These are phyloP conservation scores for Tricladium varicosporioides DNA, from an alignment of 2,329 filamentous ascomycete genomes.

Conservation along the genomic window DNA sequence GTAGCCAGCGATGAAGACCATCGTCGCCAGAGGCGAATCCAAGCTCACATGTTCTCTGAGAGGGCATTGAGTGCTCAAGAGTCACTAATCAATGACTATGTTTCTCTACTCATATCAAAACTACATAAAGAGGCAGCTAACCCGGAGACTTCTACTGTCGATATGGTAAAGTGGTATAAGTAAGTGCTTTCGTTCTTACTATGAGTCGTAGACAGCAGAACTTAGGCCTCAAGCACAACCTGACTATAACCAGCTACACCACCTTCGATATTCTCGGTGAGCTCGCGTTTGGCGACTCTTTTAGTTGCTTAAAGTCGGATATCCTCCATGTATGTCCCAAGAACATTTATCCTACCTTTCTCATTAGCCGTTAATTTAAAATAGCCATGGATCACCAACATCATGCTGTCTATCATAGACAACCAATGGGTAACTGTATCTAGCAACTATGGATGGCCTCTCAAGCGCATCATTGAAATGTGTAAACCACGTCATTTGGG, in stretches of 20 bases:
- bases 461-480: background rate
- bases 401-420: background rate
- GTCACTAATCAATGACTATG: slow-evolving; percentile 18
- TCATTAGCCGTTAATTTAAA: background rate
- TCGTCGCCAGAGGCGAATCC: slow-evolving; percentile 28
- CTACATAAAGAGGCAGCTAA: slow-evolving; percentile 28
- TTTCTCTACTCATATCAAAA: slow-evolving; percentile 9
- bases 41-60: slow-evolving; percentile 34
- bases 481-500: background rate
- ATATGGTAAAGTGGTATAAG: slow-evolving; percentile 1
- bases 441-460: background rate
- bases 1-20: slow-evolving; percentile 22
- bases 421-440: too few relatives aligned
- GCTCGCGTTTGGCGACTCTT: slow-evolving; percentile 34
- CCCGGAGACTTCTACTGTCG: background rate
- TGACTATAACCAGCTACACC: slow-evolving; percentile 4
- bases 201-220: background rate
- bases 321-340: background rate
- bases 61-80: slow-evolving; percentile 33
- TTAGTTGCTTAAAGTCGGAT: slow-evolving; percentile 24
- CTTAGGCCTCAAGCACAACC: background rate
- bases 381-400: slow-evolving; percentile 12
- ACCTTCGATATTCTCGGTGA: slow-evolving; percentile 40
- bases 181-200: too few relatives aligned
- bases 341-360: background rate